Evolutionary conservation across 805 yeast genomes (phyloP).

Genomic region (Komagataella ulmi): DNA sequence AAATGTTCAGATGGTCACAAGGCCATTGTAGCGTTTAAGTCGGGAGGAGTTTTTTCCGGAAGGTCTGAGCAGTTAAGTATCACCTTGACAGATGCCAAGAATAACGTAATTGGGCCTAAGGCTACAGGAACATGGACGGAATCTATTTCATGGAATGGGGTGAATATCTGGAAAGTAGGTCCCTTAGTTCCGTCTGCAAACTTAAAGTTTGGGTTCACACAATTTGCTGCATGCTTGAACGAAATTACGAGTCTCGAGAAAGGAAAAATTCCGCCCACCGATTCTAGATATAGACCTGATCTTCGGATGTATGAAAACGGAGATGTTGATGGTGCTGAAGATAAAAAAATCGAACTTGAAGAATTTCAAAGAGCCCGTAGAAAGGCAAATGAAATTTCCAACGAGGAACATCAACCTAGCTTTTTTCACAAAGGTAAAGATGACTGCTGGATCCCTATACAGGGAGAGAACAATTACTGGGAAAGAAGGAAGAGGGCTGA

Average conservation of each 20-base stretch:
- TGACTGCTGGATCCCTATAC: slow-evolving; percentile 40
- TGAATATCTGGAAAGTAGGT: slow-evolving; percentile 60
- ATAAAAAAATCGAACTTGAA: slow-evolving; percentile 54
- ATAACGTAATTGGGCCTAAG: slow-evolving; percentile 17
- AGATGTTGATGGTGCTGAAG: slow-evolving; percentile 59
- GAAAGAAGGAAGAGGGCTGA: slow-evolving; percentile 48
- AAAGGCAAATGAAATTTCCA: slow-evolving; percentile 33
- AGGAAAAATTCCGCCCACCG: slow-evolving; percentile 64
- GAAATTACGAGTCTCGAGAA: slow-evolving; percentile 64
- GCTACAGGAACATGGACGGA: slow-evolving; percentile 81
- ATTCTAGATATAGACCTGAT: slow-evolving; percentile 86
- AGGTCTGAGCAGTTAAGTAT: slow-evolving; percentile 60
- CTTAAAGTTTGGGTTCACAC: slow-evolving; percentile 75
- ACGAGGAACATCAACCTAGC: slow-evolving; percentile 35
- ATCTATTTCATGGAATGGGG: slow-evolving; percentile 27
- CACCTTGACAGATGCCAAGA: slow-evolving; percentile 23
- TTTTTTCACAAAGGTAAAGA: slow-evolving; percentile 39
- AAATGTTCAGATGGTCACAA: slow-evolving; percentile 54
- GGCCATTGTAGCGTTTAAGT: slow-evolving; percentile 63
- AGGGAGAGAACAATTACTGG: slow-evolving; percentile 67
- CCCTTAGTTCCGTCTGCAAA: slow-evolving; percentile 42
- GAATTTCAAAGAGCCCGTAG: slow-evolving; percentile 73
- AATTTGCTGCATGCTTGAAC: slow-evolving; percentile 70
- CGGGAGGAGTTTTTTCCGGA: slow-evolving; percentile 76
- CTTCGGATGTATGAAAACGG: slow-evolving; percentile 61